Evolutionary conservation across 108 stramenopile species (phyloP), one percentile per base, ranked within the genome.

Genomic region (Parmales sp.): DNA sequence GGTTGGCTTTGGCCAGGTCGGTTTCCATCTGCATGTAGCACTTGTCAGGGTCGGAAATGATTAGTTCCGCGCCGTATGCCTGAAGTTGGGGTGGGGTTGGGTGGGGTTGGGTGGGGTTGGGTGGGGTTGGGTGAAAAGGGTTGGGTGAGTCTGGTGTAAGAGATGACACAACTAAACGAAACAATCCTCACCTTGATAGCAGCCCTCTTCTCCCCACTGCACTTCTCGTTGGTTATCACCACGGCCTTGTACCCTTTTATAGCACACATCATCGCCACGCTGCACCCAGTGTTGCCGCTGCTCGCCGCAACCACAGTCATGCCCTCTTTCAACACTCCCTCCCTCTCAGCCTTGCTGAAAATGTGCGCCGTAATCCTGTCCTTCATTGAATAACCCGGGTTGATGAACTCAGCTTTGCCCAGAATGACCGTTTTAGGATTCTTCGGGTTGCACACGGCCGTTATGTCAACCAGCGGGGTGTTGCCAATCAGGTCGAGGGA

Each of bases 241-340:
- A 80, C 65, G 67, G 68, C 80, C 4, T 50, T 44, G 74, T 80
- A 84, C 26, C 79, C 81, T 9, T 66, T 64, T 29, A 81, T 75
- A n/a, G 74, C 50, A 72, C 83, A 81, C 26, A 82, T 20, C 18
- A 68, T 69, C 4, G 83, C 83, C 6, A 78, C 16, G 19, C 74
- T 51, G 34, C 80, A 80, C n/a, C 83, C 83, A 1, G 83, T 84
- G 70, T 79, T 82, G 22, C 83, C 83, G 20, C 69, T 72, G 4
- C 78, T 78, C 38, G 81, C 83, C 29, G 82, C 83, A 16, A 84
- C 73, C 45, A 84, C 80, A 18, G 77, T 77, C 26, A 76, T 75
- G 49, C 5, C 6, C 6, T 50, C 18, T 6, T 22, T 6, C n/a
- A 82, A 45, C 39, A 39, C 26, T 9, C 81, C 78, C 28, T 37